Evolutionary conservation across 441 rosid genomes (phyloP).

Genomic region (Brassica hybrid): DNA sequence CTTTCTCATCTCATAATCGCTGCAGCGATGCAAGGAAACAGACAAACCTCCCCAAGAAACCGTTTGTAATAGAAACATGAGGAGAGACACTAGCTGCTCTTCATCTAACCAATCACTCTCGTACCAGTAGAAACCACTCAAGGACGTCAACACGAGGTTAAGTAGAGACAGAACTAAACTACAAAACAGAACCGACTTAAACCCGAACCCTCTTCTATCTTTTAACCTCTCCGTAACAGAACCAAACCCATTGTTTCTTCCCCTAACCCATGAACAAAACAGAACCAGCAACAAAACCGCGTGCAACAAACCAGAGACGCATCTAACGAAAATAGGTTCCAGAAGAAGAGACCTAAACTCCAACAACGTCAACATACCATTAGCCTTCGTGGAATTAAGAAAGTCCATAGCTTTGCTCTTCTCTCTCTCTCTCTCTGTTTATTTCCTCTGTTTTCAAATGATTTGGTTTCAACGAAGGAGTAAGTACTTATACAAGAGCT

Average conservation of each 20-base stretch:
- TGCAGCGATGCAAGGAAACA: slow-evolving; percentile 47
- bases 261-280: slow-evolving; percentile 49
- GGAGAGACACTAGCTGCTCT: slow-evolving; percentile 51
- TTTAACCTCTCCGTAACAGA: slow-evolving; percentile 43
- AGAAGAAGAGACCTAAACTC: too few relatives aligned
- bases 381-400: slow-evolving; percentile 34
- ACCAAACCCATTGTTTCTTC: slow-evolving; percentile 3
- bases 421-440: not conserved
- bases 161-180: slow-evolving; percentile 58
- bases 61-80: slow-evolving; percentile 57
- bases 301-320: slow-evolving; percentile 64
- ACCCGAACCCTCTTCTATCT: slow-evolving; percentile 38
- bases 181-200: too few relatives aligned
- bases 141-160: slow-evolving; percentile 52
- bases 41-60: slow-evolving; percentile 68
- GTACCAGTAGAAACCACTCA: slow-evolving; percentile 72
- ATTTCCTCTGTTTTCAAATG: not conserved
- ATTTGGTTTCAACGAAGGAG: slow-evolving; percentile 5
- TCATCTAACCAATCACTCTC: slow-evolving; percentile 59
- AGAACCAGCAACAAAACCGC: slow-evolving; percentile 57
- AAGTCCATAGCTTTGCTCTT: slow-evolving; percentile 34
- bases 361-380: slow-evolving; percentile 27
- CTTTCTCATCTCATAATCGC: slow-evolving; percentile 42
- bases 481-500: too few relatives aligned
- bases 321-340: slow-evolving; percentile 34